A percentile compares a stretch with the other conserved stretches of the same genome.
These are phyloP conservation scores for Trichocladium antarcticum DNA, from an alignment of 495 filamentous ascomycete genomes.

Conservation along the genomic window DNA sequence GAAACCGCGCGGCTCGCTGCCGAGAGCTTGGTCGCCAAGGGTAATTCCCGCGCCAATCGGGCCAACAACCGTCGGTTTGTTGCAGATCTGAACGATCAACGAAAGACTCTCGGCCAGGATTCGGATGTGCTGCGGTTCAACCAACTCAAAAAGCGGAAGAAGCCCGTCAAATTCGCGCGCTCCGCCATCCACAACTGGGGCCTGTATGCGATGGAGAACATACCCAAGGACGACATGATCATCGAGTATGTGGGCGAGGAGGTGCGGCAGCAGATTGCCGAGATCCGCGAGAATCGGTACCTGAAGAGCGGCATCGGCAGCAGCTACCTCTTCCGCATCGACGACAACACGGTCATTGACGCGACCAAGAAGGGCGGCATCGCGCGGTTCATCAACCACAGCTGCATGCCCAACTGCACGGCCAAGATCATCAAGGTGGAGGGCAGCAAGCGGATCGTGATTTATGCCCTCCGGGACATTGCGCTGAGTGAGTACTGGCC, in stretches of 20 bases:
- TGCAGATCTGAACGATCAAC: constrained; percentile 88
- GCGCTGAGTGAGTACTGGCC: constrained; percentile 63
- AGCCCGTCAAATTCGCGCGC: constrained; percentile 93
- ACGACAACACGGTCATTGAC: constrained; percentile 94
- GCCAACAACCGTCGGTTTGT: constrained; percentile 90
- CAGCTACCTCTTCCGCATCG: constrained; percentile 95
- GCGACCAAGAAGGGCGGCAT: constrained; percentile 97
- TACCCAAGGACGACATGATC: constrained; percentile 97
- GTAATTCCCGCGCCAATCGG: constrained; percentile 73
- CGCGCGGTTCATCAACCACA: constrained; percentile 97
- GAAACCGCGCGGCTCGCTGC: constrained; percentile 65
- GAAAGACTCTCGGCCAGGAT: constrained; percentile 73
- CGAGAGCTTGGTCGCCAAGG: constrained; percentile 66
- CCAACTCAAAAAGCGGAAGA: constrained; percentile 98
- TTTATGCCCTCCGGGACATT: constrained; percentile 94
- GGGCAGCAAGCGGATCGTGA: constrained; percentile 97
- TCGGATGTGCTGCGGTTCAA: constrained; percentile 92
- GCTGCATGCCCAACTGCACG: constrained; percentile 95
- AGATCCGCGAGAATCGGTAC: constrained; percentile 84
- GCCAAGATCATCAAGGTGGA: constrained; percentile 99
- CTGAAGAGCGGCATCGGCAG: constrained; percentile 93
- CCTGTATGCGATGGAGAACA: constrained; percentile 93
- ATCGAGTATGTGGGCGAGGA: constrained; percentile 99
- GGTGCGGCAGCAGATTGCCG: constrained; percentile 89
- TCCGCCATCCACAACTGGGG: constrained; percentile 99